Percentiles rank a stretch among this genome's conserved stretches.
phyloP scores from a whole-genome alignment of 2,329 filamentous ascomycete species.

The Fusarium pseudonygamai region DNA sequence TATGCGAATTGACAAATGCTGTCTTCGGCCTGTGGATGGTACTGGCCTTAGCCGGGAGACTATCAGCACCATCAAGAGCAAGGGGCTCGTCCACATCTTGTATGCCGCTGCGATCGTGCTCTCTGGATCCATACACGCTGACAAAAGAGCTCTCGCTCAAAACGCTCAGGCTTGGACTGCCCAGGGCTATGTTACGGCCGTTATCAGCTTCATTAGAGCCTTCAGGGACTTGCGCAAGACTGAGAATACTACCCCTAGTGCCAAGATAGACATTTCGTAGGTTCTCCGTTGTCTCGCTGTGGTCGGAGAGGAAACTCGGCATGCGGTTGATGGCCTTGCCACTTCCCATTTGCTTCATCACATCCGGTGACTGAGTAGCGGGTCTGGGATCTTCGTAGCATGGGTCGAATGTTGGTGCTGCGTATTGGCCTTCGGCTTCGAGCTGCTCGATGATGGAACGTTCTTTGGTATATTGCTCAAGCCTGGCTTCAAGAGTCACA shows the following conservation, averaged over 20 bases:
- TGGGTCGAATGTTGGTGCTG: conserved; percentile 46
- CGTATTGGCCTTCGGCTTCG: conserved; percentile 53
- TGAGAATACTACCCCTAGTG: conserved; percentile 58
- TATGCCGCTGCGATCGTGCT: conserved; percentile 37
- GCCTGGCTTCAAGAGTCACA: conserved; percentile 68
- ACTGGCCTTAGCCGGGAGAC: conserved; percentile 22
- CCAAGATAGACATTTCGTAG: conserved; percentile 68
- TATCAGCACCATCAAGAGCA: conserved; percentile 42
- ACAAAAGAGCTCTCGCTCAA: conserved; percentile 74
- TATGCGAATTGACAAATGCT: conserved; percentile 26
- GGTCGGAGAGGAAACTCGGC: conserved; percentile 72
- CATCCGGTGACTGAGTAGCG: conserved; percentile 26
- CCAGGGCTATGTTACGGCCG: conserved; percentile 49
- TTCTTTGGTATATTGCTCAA: conserved; percentile 64
- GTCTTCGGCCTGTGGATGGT: conserved; percentile 37
- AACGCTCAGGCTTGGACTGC: conserved; percentile 70
- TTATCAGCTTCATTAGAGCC: conserved; percentile 42
- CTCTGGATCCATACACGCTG: conserved; percentile 68
- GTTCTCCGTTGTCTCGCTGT: conserved; percentile 67
- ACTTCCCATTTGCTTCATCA: conserved; percentile 43
- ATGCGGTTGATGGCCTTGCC: conserved; percentile 60
- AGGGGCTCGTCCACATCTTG: conserved; percentile 45
- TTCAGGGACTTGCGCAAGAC: conserved; percentile 59
- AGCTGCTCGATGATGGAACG: conserved; percentile 62
- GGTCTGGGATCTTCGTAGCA: conserved; percentile 37